phyloP scores from a whole-genome alignment of 257 asterid species.

The Ballota nigra region DNA sequence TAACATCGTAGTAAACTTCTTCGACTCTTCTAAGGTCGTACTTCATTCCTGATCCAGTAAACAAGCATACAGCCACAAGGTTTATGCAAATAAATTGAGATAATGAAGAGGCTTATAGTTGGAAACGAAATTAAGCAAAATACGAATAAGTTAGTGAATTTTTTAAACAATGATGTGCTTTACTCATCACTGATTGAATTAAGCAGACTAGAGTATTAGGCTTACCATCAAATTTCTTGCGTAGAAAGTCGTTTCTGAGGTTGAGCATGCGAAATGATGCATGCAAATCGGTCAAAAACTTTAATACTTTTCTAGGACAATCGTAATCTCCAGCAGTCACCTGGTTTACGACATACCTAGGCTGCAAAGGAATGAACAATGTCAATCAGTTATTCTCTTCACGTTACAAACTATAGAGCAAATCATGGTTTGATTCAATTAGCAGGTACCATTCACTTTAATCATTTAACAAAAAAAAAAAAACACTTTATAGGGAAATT shows the following conservation, averaged over 20 bases:
- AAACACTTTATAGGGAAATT: not conserved
- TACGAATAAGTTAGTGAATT: not conserved
- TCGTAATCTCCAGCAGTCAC: constrained; percentile 98
- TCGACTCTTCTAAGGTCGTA: constrained; percentile 90
- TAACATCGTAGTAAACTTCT: constrained; percentile 88
- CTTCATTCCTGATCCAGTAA: constrained; percentile 72
- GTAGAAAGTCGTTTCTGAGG: constrained; percentile 92
- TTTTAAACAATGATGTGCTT: not conserved
- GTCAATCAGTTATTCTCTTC: constrained; percentile 7
- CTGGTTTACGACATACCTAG: constrained; percentile 95
- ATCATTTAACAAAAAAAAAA: not conserved
- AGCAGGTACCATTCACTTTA: not conserved
- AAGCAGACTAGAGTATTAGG: not conserved
- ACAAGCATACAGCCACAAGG: not conserved
- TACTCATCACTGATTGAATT: not conserved
- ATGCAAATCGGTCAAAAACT: constrained; percentile 86
- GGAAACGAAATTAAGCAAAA: not conserved
- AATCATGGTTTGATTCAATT: not conserved
- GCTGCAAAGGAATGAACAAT: constrained; percentile 50
- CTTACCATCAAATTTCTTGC: constrained; percentile 95
- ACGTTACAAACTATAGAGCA: not conserved
- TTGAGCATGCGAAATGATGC: constrained; percentile 97
- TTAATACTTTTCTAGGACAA: constrained; percentile 80
- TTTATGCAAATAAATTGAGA: not conserved
- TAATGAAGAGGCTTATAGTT: not conserved